Evolutionary conservation across 1,284 basidiomycete genomes (phyloP).

Genomic region (Earliella scabrosa): DNA sequence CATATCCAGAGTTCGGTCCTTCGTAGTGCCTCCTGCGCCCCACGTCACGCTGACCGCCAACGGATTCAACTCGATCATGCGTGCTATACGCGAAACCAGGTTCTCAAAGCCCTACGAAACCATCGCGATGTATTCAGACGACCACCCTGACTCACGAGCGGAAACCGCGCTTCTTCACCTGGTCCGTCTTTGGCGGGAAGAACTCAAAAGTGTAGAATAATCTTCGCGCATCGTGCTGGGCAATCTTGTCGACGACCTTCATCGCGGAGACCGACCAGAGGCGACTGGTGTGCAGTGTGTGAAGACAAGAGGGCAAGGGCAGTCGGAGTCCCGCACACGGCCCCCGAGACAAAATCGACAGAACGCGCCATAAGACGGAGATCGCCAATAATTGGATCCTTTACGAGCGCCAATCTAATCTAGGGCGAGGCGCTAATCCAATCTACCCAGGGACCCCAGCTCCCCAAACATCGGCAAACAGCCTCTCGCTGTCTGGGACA

Average conservation of each 20-base stretch:
- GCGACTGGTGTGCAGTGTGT: neutral
- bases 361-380: neutral
- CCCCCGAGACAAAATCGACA: slow-evolving; percentile 14
- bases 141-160: slow-evolving; percentile 17
- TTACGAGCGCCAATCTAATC: too few relatives aligned
- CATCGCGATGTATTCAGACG: slow-evolving; percentile 13
- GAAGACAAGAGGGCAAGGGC: slow-evolving; percentile 3
- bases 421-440: slow-evolving; percentile 27
- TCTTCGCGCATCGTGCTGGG: slow-evolving; percentile 39
- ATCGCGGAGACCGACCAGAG: slow-evolving; percentile 39
- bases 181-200: slow-evolving; percentile 93
- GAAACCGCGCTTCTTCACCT: slow-evolving; percentile 47
- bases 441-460: slow-evolving; percentile 10
- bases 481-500: slow-evolving; percentile 24
- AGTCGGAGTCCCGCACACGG: neutral
- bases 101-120: slow-evolving; percentile 80
- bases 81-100: slow-evolving; percentile 78
- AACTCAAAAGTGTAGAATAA: slow-evolving; percentile 93
- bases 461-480: slow-evolving; percentile 23
- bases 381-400: too few relatives aligned
- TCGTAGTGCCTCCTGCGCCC: slow-evolving; percentile 96
- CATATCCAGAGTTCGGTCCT: slow-evolving; percentile 86
- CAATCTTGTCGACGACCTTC: slow-evolving; percentile 74
- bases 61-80: slow-evolving; percentile 72
- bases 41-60: slow-evolving; percentile 90